A percentile compares a stretch with the other conserved stretches of the same genome.
phyloP scores from a whole-genome alignment of 2,329 filamentous ascomycete genomes.

The Colletotrichum karsti region DNA sequence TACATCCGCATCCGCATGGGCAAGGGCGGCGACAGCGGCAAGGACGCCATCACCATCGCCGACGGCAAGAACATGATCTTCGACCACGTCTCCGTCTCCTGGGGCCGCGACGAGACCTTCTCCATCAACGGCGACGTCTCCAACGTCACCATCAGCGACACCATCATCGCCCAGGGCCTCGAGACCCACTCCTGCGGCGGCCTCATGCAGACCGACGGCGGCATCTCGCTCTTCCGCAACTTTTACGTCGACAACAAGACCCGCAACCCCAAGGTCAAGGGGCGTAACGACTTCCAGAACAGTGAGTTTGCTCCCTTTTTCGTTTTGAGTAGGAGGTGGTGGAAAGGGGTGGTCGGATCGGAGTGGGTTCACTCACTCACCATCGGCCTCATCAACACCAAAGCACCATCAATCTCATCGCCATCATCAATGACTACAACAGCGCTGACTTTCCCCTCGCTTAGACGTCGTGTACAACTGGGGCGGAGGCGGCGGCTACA shows the following conservation, averaged over 20 bases:
- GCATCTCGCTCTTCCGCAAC: constrained; percentile 57
- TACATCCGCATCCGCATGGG: constrained; percentile 65
- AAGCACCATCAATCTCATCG: constrained; percentile 29
- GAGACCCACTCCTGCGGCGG: constrained; percentile 62
- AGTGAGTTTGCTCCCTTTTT: constrained; percentile 27
- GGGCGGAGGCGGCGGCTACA: constrained; percentile 62
- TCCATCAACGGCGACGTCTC: constrained; percentile 55
- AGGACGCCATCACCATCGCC: constrained; percentile 62
- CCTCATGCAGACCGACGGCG: constrained; percentile 58
- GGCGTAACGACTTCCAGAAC: constrained; percentile 61
- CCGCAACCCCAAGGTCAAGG: constrained; percentile 65
- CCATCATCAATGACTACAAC: too few species aligned
- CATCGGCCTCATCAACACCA: too few species aligned
- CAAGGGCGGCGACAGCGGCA: constrained; percentile 56
- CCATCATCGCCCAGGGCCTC: constrained; percentile 62
- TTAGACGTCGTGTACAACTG: constrained; percentile 63
- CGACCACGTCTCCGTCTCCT: constrained; percentile 61
- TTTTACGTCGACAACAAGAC: constrained; percentile 67
- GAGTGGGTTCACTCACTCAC: too few species aligned
- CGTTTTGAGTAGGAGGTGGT: too few species aligned
- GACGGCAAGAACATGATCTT: constrained; percentile 63
- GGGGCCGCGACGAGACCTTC: constrained; percentile 66
- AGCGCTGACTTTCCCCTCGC: too few species aligned
- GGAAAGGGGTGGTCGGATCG: too few species aligned
- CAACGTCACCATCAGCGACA: constrained; percentile 61